Percentiles rank a stretch among this genome's conserved stretches.
Evolutionary conservation across 2,329 filamentous ascomycete genomes (phyloP).

Genomic region (Ceratocystis smalleyi): DNA sequence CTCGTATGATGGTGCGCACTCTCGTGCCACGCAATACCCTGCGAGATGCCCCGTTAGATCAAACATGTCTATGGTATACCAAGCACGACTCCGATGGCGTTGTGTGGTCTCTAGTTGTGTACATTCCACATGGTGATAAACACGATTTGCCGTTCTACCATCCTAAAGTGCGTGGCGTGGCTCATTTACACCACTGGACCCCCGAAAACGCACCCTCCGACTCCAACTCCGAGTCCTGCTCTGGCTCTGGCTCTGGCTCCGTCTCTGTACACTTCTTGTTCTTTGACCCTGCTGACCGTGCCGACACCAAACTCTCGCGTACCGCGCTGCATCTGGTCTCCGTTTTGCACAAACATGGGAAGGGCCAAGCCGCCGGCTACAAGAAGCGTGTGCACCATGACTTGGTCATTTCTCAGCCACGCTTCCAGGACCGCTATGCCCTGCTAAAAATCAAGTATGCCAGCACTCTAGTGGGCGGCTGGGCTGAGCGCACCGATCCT

Average conservation of each 20-base stretch:
- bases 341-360: conserved; percentile 57
- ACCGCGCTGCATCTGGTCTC: conserved; percentile 54
- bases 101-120: conserved; percentile 41
- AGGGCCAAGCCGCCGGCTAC: conserved; percentile 50
- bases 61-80: conserved; percentile 64
- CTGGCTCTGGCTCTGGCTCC: conserved; percentile 24
- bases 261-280: conserved; percentile 47
- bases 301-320: conserved; percentile 39
- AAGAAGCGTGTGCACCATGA: conserved; percentile 76
- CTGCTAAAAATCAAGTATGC: conserved; percentile 69
- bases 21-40: conserved; percentile 70
- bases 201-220: conserved; percentile 20
- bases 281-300: conserved; percentile 25
- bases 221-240: conserved; percentile 13
- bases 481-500: conserved; percentile 79
- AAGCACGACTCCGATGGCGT: conserved; percentile 22
- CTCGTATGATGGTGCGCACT: conserved; percentile 44
- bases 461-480: conserved; percentile 49
- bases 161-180: conserved; percentile 57
- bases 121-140: conserved; percentile 53
- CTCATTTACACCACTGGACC: conserved; percentile 57
- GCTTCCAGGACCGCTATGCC: conserved; percentile 69
- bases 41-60: conserved; percentile 58
- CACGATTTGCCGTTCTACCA: conserved; percentile 75
- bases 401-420: conserved; percentile 56